phyloP scores from a whole-genome alignment of 2,329 filamentous ascomycete species.

The Scleromitrula shiraiana region DNA sequence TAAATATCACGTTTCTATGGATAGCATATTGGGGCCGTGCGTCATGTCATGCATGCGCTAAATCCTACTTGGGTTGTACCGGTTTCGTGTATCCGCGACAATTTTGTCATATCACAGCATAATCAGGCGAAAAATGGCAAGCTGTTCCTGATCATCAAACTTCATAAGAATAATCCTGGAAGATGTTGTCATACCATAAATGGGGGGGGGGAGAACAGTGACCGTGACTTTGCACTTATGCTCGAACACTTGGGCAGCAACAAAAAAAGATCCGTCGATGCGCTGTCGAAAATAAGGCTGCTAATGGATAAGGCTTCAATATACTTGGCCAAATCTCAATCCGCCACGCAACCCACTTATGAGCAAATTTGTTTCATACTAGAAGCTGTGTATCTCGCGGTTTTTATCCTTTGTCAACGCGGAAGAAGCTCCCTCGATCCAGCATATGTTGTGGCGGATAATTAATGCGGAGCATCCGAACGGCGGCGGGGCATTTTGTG shows the following conservation, averaged over 20 bases:
- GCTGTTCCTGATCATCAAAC: conserved; percentile 8
- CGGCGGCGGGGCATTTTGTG: conserved; percentile 3
- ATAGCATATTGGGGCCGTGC: no score
- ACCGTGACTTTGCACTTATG: neutral
- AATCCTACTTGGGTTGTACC: no score
- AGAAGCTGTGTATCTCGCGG: conserved; percentile 12
- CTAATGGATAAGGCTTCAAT: conserved; percentile 11
- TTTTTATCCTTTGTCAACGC: neutral
- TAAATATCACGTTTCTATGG: no score
- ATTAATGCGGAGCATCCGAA: conserved; percentile 15
- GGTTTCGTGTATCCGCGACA: no score
- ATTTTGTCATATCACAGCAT: neutral
- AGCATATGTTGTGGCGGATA: neutral
- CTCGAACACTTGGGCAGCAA: conserved; percentile 25
- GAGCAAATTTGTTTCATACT: conserved; percentile 8
- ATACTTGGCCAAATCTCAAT: conserved; percentile 26
- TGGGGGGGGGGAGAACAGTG: neutral
- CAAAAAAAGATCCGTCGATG: conserved; percentile 18
- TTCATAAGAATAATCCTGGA: neutral
- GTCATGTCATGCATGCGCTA: no score
- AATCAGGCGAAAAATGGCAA: conserved; percentile 5
- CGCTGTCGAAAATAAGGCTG: conserved; percentile 24
- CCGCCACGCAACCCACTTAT: conserved; percentile 22
- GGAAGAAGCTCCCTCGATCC: neutral
- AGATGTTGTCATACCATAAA: conserved; percentile 6